phyloP scores from a whole-genome alignment of 2,329 filamentous ascomycete genomes.

The Emergomyces pasteurianus region DNA sequence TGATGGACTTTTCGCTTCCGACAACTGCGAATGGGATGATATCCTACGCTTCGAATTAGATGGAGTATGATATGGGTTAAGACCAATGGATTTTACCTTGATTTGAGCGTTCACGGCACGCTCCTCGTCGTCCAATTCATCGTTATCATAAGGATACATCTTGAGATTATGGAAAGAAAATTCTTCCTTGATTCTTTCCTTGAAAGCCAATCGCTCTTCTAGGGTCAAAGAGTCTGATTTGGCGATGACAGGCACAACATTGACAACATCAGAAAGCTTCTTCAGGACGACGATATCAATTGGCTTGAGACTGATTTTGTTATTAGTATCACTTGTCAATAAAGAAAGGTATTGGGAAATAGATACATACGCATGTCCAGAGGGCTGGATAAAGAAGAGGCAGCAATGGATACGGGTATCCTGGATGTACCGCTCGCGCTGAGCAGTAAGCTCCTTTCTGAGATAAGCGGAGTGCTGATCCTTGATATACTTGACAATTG shows the following conservation, averaged over 20 bases:
- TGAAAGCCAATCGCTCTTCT: conserved; percentile 92
- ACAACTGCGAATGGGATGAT: conserved; percentile 97
- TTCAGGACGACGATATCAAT: conserved; percentile 99
- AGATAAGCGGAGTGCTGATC: conserved; percentile 99
- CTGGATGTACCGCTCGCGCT: conserved; percentile 98
- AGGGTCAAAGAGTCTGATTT: conserved; percentile 94
- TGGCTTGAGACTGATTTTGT: conserved; percentile 58
- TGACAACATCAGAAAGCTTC: conserved; percentile 98
- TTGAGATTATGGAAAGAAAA: conserved; percentile 99
- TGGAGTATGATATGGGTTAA: not conserved
- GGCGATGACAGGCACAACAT: conserved; percentile 96
- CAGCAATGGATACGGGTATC: conserved; percentile 99
- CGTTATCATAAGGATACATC: conserved; percentile 99
- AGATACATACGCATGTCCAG: conserved; percentile 62
- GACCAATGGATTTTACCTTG: conserved; percentile 52
- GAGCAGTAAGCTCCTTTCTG: conserved; percentile 96
- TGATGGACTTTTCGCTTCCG: conserved; percentile 94
- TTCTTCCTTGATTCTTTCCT: conserved; percentile 99
- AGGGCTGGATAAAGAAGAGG: conserved; percentile 98
- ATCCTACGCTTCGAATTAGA: conserved; percentile 42
- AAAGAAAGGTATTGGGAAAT: not conserved
- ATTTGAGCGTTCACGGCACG: conserved; percentile 86
- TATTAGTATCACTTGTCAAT: conserved; percentile 2
- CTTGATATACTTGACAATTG: conserved; percentile 99
- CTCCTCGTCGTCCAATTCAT: conserved; percentile 97